Conservation (phyloP, 2,329 filamentous ascomycete genomes). For the Epichloe sylvatica region DNA sequence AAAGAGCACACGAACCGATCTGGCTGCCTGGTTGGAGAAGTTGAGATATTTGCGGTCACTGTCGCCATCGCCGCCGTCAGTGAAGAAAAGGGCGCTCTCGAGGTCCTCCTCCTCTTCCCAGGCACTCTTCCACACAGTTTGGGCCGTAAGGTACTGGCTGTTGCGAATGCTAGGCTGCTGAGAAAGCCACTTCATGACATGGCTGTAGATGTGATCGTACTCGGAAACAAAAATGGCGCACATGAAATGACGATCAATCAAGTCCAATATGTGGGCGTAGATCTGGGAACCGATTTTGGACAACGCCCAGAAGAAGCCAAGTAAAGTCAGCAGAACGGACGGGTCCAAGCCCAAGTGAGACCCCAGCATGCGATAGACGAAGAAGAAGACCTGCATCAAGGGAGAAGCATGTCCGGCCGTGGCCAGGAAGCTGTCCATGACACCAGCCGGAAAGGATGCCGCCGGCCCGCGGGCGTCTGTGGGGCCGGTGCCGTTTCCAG, state of each 20-base stretch:
- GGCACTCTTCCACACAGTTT: constrained; percentile 39
- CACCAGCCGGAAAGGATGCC: constrained; percentile 14
- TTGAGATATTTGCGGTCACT: constrained; percentile 35
- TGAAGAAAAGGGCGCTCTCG: constrained; percentile 23
- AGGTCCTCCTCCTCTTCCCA: constrained; percentile 42
- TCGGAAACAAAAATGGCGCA: constrained; percentile 38
- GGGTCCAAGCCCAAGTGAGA: constrained; percentile 34
- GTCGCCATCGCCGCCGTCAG: constrained; percentile 23
- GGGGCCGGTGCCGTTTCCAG: constrained; percentile 9
- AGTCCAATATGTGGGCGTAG: constrained; percentile 18
- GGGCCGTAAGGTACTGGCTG: constrained; percentile 39
- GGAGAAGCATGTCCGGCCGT: constrained; percentile 31
- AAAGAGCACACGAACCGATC: neutral
- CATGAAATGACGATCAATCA: constrained; percentile 34
- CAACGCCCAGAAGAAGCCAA: constrained; percentile 34
- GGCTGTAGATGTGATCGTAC: constrained; percentile 42
- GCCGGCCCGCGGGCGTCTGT: neutral
- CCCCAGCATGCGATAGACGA: constrained; percentile 32
- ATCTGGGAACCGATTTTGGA: constrained; percentile 23
- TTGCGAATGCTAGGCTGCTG: constrained; percentile 36
- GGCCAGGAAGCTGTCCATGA: constrained; percentile 31
- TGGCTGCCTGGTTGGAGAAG: constrained; percentile 39
- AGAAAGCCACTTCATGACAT: constrained; percentile 46
- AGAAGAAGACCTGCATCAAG: constrained; percentile 26
- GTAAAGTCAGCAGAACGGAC: constrained; percentile 29